These are phyloP conservation scores for Parastagonospora nodorum DNA, from an alignment of 2,329 filamentous ascomycete genomes.

Conservation along the genomic window DNA sequence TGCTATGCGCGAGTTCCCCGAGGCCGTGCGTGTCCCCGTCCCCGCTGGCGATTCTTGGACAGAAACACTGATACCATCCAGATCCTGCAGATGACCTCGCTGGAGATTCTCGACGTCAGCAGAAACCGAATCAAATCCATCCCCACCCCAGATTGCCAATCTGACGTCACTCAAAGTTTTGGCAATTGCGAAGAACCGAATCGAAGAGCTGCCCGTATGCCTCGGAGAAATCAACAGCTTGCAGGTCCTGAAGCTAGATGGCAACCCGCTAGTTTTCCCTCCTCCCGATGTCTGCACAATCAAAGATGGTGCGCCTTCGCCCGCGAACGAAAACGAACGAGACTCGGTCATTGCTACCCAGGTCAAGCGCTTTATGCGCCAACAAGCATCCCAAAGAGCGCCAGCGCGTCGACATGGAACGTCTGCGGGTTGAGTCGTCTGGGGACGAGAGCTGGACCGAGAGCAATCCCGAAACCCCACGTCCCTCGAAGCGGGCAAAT, in stretches of 20 bases:
- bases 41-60: neutral
- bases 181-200: conserved; percentile 83
- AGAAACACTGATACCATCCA: conserved; percentile 46
- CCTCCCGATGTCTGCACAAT: conserved; percentile 55
- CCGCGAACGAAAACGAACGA: conserved; percentile 63
- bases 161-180: conserved; percentile 87
- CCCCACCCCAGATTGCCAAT: conserved; percentile 76
- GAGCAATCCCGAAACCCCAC: conserved; percentile 75
- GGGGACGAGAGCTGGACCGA: conserved; percentile 62
- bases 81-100: conserved; percentile 82
- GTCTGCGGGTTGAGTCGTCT: conserved; percentile 51
- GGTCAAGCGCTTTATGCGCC: conserved; percentile 62
- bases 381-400: conserved; percentile 46
- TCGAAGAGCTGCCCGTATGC: conserved; percentile 81
- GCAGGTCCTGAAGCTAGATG: conserved; percentile 86
- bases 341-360: conserved; percentile 65
- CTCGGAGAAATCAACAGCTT: conserved; percentile 89
- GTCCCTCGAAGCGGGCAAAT: conserved; percentile 63
- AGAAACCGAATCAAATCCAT: conserved; percentile 81
- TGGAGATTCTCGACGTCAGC: conserved; percentile 92
- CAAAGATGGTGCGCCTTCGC: conserved; percentile 48
- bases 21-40: conserved; percentile 57
- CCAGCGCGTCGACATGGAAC: conserved; percentile 38
- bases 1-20: conserved; percentile 69
- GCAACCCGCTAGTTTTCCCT: conserved; percentile 83